A percentile compares a stretch with the other conserved stretches of the same genome.
Evolutionary conservation across 2,329 filamentous ascomycete genomes (phyloP).

Genomic region (Colletotrichum acutatum): DNA sequence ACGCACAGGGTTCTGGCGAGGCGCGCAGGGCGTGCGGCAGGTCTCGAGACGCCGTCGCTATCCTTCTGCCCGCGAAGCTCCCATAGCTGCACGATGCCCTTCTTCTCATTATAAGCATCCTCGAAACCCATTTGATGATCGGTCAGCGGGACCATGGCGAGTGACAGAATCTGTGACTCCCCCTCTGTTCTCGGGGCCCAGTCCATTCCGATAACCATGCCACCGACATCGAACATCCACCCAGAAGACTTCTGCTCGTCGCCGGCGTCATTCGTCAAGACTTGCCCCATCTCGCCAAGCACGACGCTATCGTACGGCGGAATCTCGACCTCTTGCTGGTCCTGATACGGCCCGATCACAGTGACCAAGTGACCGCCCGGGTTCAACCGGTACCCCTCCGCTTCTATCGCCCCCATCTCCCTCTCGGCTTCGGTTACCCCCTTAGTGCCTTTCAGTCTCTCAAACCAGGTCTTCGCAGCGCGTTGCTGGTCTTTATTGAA

Average conservation of each 20-base stretch:
- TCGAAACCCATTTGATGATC: slow-evolving; percentile 59
- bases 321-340: slow-evolving; percentile 45
- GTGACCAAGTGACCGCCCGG: slow-evolving; percentile 44
- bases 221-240: slow-evolving; percentile 66
- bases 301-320: slow-evolving; percentile 40
- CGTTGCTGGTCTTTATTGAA: slow-evolving; percentile 29
- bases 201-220: slow-evolving; percentile 62
- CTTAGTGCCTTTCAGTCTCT: slow-evolving; percentile 13
- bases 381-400: slow-evolving; percentile 42
- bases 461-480: slow-evolving; percentile 27
- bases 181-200: slow-evolving; percentile 58
- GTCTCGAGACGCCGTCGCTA: slow-evolving; percentile 45
- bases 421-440: background rate
- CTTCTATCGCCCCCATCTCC: slow-evolving; percentile 39
- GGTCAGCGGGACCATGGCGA: slow-evolving; percentile 61
- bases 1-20: slow-evolving; percentile 59
- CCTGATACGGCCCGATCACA: slow-evolving; percentile 45
- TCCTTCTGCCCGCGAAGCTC: slow-evolving; percentile 50
- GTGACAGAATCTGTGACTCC: slow-evolving; percentile 59
- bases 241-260: slow-evolving; percentile 48
- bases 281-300: slow-evolving; percentile 44
- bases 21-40: slow-evolving; percentile 49
- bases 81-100: slow-evolving; percentile 65
- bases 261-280: slow-evolving; percentile 41
- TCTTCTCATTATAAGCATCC: slow-evolving; percentile 51